Evolutionary conservation across 805 yeast species (phyloP).

Genomic region (Yarrowia sp.): DNA sequence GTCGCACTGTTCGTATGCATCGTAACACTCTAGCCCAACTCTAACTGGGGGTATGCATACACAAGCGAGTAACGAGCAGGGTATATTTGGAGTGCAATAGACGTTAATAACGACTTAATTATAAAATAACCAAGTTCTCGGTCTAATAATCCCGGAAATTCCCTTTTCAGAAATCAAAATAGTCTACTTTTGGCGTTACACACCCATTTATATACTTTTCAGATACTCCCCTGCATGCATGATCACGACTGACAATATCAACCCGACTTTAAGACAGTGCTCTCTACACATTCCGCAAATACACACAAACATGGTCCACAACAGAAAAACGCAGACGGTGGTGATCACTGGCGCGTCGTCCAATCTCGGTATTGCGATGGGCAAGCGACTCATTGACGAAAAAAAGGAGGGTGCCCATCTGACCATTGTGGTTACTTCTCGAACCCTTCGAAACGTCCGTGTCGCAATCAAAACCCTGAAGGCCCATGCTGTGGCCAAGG

Average conservation of each 20-base stretch:
- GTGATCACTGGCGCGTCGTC: constrained; percentile 23
- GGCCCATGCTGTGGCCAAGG: constrained; percentile 32
- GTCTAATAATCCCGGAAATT: too few species aligned
- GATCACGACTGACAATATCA: neutral
- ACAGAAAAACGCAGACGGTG: constrained; percentile 15
- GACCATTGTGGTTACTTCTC: constrained; percentile 82
- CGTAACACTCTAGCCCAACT: neutral
- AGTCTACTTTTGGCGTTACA: too few species aligned
- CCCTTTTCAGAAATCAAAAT: neutral
- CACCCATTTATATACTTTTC: neutral
- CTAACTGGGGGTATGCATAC: neutral
- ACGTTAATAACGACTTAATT: too few species aligned
- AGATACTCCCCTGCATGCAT: neutral
- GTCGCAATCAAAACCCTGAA: constrained; percentile 61
- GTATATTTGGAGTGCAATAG: too few species aligned
- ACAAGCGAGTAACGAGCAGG: neutral
- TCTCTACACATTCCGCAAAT: too few species aligned
- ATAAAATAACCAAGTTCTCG: too few species aligned
- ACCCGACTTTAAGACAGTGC: neutral
- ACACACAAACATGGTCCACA: constrained; percentile 6
- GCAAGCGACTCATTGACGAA: constrained; percentile 67
- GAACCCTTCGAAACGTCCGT: constrained; percentile 81
- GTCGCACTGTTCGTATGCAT: constrained; percentile 11
- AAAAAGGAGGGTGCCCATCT: constrained; percentile 52
- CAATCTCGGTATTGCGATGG: constrained; percentile 78